phyloP scores from a whole-genome alignment of 176 grass and related monocot species.

The Musa troglodytarum region DNA sequence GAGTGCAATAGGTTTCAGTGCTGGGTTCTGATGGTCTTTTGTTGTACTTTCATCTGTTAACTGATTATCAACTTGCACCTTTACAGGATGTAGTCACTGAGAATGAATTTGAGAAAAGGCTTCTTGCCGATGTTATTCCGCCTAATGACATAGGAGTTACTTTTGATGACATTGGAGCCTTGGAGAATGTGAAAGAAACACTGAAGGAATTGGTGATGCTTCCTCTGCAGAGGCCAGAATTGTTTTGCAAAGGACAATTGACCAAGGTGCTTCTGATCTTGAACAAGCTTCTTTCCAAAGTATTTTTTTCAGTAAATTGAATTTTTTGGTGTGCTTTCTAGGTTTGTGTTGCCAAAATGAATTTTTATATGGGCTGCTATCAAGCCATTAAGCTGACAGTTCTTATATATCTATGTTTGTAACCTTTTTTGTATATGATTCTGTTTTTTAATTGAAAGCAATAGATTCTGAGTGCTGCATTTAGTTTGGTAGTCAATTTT shows the following conservation, averaged over 20 bases:
- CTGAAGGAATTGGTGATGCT: slow-evolving; percentile 27
- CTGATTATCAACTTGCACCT: neutral
- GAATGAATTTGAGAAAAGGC: slow-evolving; percentile 28
- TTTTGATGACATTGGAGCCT: slow-evolving; percentile 29
- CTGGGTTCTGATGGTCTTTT: neutral
- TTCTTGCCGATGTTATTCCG: slow-evolving; percentile 24
- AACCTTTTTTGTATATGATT: no score
- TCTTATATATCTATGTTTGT: no score
- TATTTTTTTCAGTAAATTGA: neutral
- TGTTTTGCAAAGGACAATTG: slow-evolving; percentile 74
- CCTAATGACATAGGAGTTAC: slow-evolving; percentile 26
- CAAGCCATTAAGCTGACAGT: no score
- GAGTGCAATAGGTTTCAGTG: neutral
- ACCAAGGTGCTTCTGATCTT: slow-evolving; percentile 64
- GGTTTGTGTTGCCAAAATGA: neutral
- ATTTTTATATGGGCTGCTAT: neutral
- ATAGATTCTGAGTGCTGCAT: no score
- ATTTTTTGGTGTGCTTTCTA: neutral
- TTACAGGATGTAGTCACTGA: slow-evolving; percentile 77
- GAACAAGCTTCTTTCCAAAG: neutral
- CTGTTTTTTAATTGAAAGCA: no score
- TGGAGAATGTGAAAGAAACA: slow-evolving; percentile 27
- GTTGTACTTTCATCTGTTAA: neutral
- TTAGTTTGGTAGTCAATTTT: no score
- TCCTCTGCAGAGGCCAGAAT: slow-evolving; percentile 24